Percentiles rank a stretch among this genome's conserved stretches.
phyloP scores from a whole-genome alignment of 2,329 filamentous ascomycete genomes.

The Remersonia thermophila region DNA sequence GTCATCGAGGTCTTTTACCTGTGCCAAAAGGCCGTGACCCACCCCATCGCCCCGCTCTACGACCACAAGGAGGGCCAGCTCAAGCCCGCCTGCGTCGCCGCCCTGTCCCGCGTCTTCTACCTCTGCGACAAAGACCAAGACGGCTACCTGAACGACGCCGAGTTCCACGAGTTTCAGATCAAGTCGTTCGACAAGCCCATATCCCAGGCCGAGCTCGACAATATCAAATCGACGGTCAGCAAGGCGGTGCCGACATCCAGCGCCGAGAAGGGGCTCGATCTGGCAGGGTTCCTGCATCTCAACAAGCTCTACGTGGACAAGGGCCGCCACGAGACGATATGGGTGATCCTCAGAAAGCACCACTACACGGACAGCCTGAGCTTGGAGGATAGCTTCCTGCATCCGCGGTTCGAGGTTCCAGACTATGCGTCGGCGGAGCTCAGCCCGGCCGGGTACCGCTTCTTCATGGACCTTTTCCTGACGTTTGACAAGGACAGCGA shows the following conservation, averaged over 20 bases:
- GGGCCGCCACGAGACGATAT: slow-evolving; percentile 93
- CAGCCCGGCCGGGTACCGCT: slow-evolving; percentile 86
- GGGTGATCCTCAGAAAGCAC: slow-evolving; percentile 90
- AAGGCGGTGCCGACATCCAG: slow-evolving; percentile 52
- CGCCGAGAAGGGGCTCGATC: slow-evolving; percentile 61
- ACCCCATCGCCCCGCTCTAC: slow-evolving; percentile 90
- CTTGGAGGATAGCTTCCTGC: slow-evolving; percentile 79
- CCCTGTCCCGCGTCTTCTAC: slow-evolving; percentile 84
- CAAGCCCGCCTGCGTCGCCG: slow-evolving; percentile 80
- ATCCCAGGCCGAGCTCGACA: slow-evolving; percentile 67
- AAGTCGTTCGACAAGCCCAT: slow-evolving; percentile 88
- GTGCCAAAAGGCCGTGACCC: slow-evolving; percentile 94
- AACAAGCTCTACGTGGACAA: slow-evolving; percentile 97
- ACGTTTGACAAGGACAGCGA: slow-evolving; percentile 97
- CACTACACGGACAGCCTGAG: slow-evolving; percentile 94
- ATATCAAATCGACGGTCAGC: slow-evolving; percentile 80
- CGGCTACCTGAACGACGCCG: slow-evolving; percentile 76
- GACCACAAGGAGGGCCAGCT: slow-evolving; percentile 85
- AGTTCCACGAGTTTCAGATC: slow-evolving; percentile 81
- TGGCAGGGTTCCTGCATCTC: slow-evolving; percentile 72
- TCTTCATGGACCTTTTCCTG: slow-evolving; percentile 93
- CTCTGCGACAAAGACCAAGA: slow-evolving; percentile 95
- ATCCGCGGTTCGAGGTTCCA: slow-evolving; percentile 88
- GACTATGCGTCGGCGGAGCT: slow-evolving; percentile 87
- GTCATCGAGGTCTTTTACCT: slow-evolving; percentile 96